Base-by-base conservation (phyloP, 345 rosid genomes). In the Cardamine chenopodiifolia region DNA sequence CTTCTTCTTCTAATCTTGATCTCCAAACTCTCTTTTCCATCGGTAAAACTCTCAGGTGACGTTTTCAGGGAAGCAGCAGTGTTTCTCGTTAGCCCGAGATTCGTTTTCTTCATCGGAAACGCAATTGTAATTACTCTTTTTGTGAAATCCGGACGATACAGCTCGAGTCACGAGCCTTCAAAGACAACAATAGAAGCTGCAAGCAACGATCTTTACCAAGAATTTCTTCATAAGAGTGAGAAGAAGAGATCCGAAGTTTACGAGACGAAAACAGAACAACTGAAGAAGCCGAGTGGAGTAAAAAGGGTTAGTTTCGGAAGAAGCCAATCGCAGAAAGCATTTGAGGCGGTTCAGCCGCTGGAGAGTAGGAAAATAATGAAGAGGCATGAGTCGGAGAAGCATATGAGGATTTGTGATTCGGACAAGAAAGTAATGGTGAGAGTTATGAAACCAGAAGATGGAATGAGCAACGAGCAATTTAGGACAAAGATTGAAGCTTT, bases 41-140 rank as follows among this genome's bases (percentile, higher is more conserved):
- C 91, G 4, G 83, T 90, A 23, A 88, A 72, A 83, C 82, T 78
- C 80, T 89, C 92, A 1, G 67, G 90, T 0, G 87, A 77, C 62
- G 78, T 86, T 60, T 85, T 95, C 79, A 85, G 68, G 82, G 85
- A 75, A 78, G 56, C 86, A n/a, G 58, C 83, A 8, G 63, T 73
- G 60, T 55, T 78, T 70, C 82, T 92, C 4, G 80, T 63, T 7
- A 90, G 95, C 68, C 92, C 96, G 3, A 81, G 85, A 22, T 92
- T 96, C 35, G 85, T 92, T 44, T 96, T 96, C 78, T 64, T 96
- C 14, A 20, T 92, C 0, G 99, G 96, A 11, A 96, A 96, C 81
- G 83, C 64, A 18, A 92, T 96, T 62, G 83, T 92, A 62, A 78
- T 89, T 80, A 85, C 81, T 48, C 89, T 96, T 52, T 89, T 92